Base-by-base conservation (phyloP, 2,329 filamentous ascomycete genomes). In the Nigrospora sphaerica region DNA sequence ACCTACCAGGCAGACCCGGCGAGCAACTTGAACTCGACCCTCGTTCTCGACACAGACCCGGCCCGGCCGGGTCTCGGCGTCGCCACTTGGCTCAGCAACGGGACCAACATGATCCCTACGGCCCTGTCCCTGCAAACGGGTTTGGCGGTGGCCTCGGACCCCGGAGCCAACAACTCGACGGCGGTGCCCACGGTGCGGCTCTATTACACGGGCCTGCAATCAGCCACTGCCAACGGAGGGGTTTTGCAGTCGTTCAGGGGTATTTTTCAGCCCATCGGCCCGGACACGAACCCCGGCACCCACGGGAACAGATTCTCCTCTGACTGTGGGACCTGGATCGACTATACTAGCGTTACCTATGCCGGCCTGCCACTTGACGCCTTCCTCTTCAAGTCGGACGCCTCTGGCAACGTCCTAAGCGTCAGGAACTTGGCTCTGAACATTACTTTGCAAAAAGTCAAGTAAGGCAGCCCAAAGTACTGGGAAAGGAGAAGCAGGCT, bases 171-270 rank as follows among this genome's bases (percentile, higher is more conserved):
- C 6, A 46, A 52, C 37, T 31, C 44, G 9, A 51, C 62, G 12
- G 23, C 23, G 23, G 32, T 46, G 13, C 57, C 62, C 9, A 59
- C 54, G 32, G 57, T 59, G 11, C 53, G 60, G 9, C 47, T 66
- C 13, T 66, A 65, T 44, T 62, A 62, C 11, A 61, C 58, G 10
- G 62, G 62, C 0, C 40, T 64, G 5, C 59, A 61, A 51, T 55
- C 63, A 10, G 37, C 46, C 11, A 33, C 46, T 2, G 17, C 54
- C 1, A 50, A 52, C 6, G 59, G 57, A 0, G 56, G 59, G 1
- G 54, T 53, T 28, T 52, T 47, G 16, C 57, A 64, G 3, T 60
- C 61, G 2, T 66, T 66, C 54, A 63, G 63, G 44, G 63, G 62
- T 12, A 54, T 62, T 3, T 65, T 66, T 42, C 61, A 66, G 47